phyloP scores from a whole-genome alignment of 2,329 filamentous ascomycete genomes.

The Blastomyces emzantsi region DNA sequence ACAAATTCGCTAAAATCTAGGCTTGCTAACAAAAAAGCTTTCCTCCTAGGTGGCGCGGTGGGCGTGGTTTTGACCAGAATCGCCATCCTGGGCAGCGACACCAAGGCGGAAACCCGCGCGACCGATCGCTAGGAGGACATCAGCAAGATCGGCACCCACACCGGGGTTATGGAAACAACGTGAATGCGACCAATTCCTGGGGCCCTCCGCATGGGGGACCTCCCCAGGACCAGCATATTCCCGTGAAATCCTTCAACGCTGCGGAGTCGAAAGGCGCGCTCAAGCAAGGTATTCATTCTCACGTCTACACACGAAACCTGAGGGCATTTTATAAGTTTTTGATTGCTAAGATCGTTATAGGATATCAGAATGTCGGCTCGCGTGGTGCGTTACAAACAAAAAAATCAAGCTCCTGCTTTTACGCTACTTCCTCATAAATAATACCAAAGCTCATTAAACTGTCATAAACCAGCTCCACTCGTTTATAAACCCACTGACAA shows the following conservation, averaged over 20 bases:
- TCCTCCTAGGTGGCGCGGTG: conserved; percentile 33
- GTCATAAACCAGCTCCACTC: conserved; percentile 10
- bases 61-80: conserved; percentile 29
- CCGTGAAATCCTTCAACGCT: conserved; percentile 38
- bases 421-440: not conserved
- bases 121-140: conserved; percentile 24
- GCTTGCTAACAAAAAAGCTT: conserved; percentile 7
- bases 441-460: conserved; percentile 8
- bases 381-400: conserved; percentile 22
- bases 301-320: not conserved
- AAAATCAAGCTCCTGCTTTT: not conserved
- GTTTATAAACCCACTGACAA: conserved; percentile 34
- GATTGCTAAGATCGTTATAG: conserved; percentile 12
- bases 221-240: conserved; percentile 33
- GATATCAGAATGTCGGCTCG: conserved; percentile 21
- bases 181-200: conserved; percentile 23
- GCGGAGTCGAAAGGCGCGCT: conserved; percentile 35
- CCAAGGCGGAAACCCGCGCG: conserved; percentile 21
- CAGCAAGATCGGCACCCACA: conserved; percentile 23
- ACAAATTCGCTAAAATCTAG: conserved; percentile 1
- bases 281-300: conserved; percentile 29
- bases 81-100: conserved; percentile 32
- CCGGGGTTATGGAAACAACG: conserved; percentile 25
- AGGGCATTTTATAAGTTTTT: not conserved
- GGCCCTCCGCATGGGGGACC: conserved; percentile 14